Evolutionary conservation across 1,139 yeast genomes (phyloP).

Genomic region (Saccharomyces hybrid): DNA sequence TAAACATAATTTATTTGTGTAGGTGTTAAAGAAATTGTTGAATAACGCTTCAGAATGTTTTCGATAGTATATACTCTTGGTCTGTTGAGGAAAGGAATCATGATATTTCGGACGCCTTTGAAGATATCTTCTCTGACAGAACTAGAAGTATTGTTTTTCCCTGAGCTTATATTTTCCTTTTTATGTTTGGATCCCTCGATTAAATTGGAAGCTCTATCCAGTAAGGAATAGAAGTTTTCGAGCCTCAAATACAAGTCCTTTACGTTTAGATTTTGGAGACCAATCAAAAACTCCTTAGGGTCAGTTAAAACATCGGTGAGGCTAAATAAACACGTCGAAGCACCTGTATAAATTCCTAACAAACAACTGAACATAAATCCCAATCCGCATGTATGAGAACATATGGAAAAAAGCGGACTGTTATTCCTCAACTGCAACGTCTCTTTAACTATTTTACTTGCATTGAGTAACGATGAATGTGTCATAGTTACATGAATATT

Average conservation of each 20-base stretch:
- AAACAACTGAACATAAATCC: conserved; percentile 82
- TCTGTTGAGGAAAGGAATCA: conserved; percentile 74
- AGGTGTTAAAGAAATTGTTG: conserved; percentile 57
- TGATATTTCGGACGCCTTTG: conserved; percentile 64
- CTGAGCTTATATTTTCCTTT: conserved; percentile 2
- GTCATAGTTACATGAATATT: conserved; percentile 32
- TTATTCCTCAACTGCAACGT: conserved; percentile 76
- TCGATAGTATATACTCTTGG: conserved; percentile 60
- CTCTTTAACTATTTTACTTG: conserved; percentile 86
- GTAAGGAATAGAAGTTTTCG: conserved; percentile 49
- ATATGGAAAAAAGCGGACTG: conserved; percentile 77
- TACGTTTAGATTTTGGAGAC: conserved; percentile 70
- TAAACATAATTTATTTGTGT: conserved; percentile 74
- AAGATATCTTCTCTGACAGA: conserved; percentile 37
- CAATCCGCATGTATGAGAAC: conserved; percentile 73
- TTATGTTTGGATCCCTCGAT: conserved; percentile 7
- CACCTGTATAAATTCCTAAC: conserved; percentile 80
- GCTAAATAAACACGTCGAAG: conserved; percentile 73
- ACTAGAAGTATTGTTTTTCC: conserved; percentile 11
- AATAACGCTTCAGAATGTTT: conserved; percentile 55
- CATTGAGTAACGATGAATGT: conserved; percentile 60
- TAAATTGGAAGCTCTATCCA: conserved; percentile 36
- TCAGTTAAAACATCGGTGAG: conserved; percentile 72
- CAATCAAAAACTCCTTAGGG: conserved; percentile 65
- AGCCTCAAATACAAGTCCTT: conserved; percentile 83